Base-by-base conservation (phyloP, 257 asterid genomes). In the Eucommia ulmoides region DNA sequence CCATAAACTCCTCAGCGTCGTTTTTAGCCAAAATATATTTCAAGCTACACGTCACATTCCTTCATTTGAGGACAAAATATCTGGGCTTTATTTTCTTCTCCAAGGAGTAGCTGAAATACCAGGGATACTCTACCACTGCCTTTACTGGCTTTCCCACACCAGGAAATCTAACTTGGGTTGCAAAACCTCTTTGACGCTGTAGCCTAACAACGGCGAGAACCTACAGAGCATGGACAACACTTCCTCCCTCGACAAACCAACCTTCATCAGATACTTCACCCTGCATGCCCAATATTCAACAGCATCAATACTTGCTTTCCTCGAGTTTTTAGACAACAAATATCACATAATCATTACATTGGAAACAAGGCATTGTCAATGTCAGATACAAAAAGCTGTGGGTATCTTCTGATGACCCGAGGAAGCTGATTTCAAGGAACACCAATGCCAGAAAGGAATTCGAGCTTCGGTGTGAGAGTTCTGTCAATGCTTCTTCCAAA, bases 31-130 rank as follows among this genome's bases (percentile, higher is more conserved):
- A 63, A 94, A 89, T 89, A 46, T 81, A 93, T 53, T 74, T 70
- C 75, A 89, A 66, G 19, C 81, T 71, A 59, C 74, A 61, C 19
- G 82, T 80, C 8, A 70, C 23, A 50, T 75, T 77, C 68, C 79
- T 78, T 51, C 82, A 33, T 65, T 73, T 85, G 59, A 89, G 61
- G 64, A 73, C 73, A 76, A 79, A 78, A 53, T 66, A 83, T 59
- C 98, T 78, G 19, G 96, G 94, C 71, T 78, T 89, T 66, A 89
- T 89, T 82, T 67, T 80, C 86, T 76, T 89, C 79, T 85, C 96
- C 70, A 89, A 59, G 7, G 98, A 85, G 81, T 89, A 85, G 77
- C 96, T 85, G 68, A 89, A 83, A 59, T 85, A 89, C 63, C 98
- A 76, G 2, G 98, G 98, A 62, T 89, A 89, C 18, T 69, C 94